Evolutionary conservation across 345 rosid genomes (phyloP).

Genomic region (Aquilaria yunnanensis): DNA sequence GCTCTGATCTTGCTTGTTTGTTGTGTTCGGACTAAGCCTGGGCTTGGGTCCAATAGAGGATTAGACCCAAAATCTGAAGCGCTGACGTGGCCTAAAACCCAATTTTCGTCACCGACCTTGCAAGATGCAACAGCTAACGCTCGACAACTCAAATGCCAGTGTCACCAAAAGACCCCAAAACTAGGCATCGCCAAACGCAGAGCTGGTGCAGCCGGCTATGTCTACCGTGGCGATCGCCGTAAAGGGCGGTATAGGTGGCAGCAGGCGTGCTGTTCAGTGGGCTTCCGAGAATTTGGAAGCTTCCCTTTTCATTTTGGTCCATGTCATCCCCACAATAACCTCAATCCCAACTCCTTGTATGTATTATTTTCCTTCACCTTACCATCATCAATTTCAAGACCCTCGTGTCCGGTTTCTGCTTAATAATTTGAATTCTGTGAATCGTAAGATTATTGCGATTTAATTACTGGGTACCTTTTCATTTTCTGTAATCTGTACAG

Average conservation of each 20-base stretch:
- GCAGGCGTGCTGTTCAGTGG: conserved; percentile 81
- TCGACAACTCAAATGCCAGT: too few species aligned
- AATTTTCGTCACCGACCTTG: too few species aligned
- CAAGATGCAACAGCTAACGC: too few species aligned
- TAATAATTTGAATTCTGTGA: not conserved
- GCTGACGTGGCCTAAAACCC: too few species aligned
- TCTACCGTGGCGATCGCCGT: conserved; percentile 50
- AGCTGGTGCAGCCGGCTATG: conserved; percentile 20
- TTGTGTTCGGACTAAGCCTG: too few species aligned
- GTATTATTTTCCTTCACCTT: conserved; percentile 9
- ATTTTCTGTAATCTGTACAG: not conserved
- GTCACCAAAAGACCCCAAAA: too few species aligned
- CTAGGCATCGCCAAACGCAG: not conserved
- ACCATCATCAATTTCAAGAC: not conserved
- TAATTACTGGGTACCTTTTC: not conserved
- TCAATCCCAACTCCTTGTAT: conserved; percentile 68
- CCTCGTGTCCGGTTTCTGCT: not conserved
- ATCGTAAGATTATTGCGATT: not conserved
- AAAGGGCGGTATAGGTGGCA: conserved; percentile 44
- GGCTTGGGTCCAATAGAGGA: too few species aligned
- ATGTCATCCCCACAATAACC: conserved; percentile 63
- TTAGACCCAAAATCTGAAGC: too few species aligned
- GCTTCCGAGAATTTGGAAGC: conserved; percentile 49
- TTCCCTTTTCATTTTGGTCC: conserved; percentile 60
- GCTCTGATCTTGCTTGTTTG: too few species aligned